Base-by-base conservation (phyloP, 495 filamentous ascomycete genomes). In the Polyplosphaeria fusca region DNA sequence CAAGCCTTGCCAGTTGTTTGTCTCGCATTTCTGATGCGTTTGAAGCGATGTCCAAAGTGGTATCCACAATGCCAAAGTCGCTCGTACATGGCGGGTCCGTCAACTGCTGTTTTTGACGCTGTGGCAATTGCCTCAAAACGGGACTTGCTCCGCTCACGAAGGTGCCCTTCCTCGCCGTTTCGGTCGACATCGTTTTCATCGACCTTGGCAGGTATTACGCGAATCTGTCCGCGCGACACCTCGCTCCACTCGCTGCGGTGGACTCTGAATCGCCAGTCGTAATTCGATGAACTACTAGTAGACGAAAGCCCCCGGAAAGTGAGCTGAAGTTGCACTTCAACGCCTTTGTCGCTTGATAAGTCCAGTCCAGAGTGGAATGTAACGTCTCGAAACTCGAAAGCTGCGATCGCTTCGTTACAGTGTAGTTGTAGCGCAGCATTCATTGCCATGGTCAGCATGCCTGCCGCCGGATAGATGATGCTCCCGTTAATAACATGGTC, bases 391-490 rank as follows among this genome's bases (percentile, higher is more conserved):
- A 56, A 18, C 23, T 39, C 18, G 27, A 37, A 59, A 7, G 1
- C 12, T n/a, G 16, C 27, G 24, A 23, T 19, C 11, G 5, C 13
- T 1, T 38, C 27, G 5, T 16, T 18, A 35, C 30, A 19, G 18
- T 40, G 20, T 1, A 47, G n/a, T 27, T 56, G 52, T 7, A n/a
- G 11, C 13, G 42, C 56, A 4, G 26, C 48, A 9, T 60, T 26
- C 5, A 60, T 13, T 20, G 47, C 55, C 56, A 60, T 52, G 11
- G 23, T 37, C 5, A 46, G 30, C 44, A 51, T 50, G 1, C 54
- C 54, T 7, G 54, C 54, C n/a, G 45, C 54, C 11, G 54, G 54
- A 25, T 40, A 50, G 23, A 58, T 5, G 5, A 42, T 42, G 18
- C 13, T 51, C 1, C 35, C 54, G 30, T 42, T 42, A 19, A 58